phyloP scores from a whole-genome alignment of 225 moss, liverwort and hornwort species.

The Sphagnum tenellum region DNA sequence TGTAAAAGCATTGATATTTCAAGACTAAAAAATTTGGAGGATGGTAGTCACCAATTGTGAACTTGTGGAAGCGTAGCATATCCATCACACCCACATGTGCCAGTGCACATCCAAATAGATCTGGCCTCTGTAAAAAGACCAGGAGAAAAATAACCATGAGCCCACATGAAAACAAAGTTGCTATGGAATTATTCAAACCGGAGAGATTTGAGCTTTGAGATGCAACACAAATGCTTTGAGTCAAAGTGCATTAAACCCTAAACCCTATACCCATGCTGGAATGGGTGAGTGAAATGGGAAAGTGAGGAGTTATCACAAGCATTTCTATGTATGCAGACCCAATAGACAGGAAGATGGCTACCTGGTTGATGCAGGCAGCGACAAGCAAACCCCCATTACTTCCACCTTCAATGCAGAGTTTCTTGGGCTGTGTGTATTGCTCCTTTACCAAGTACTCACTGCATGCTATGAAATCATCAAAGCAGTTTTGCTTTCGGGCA shows the following conservation, averaged over 20 bases:
- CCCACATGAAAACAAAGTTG: neutral
- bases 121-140: conserved; percentile 56
- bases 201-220: neutral
- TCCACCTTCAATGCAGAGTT: conserved; percentile 81
- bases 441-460: conserved; percentile 48
- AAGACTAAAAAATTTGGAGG: too few species aligned
- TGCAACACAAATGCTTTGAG: neutral
- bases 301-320: too few species aligned
- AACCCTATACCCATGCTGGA: too few species aligned
- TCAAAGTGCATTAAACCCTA: neutral
- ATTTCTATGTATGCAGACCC: too few species aligned
- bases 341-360: conserved; percentile 6
- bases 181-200: neutral
- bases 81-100: conserved; percentile 95
- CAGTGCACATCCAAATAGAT: conserved; percentile 72
- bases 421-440: conserved; percentile 74
- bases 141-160: neutral
- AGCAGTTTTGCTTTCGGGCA: conserved; percentile 77
- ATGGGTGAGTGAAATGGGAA: too few species aligned
- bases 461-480: conserved; percentile 86
- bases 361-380: conserved; percentile 91
- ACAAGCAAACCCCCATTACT: conserved; percentile 90
- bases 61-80: conserved; percentile 89
- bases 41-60: conserved; percentile 55
- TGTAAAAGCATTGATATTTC: too few species aligned